phyloP scores from a whole-genome alignment of 768 basidiomycete species.

The Amanita molliuscula region DNA sequence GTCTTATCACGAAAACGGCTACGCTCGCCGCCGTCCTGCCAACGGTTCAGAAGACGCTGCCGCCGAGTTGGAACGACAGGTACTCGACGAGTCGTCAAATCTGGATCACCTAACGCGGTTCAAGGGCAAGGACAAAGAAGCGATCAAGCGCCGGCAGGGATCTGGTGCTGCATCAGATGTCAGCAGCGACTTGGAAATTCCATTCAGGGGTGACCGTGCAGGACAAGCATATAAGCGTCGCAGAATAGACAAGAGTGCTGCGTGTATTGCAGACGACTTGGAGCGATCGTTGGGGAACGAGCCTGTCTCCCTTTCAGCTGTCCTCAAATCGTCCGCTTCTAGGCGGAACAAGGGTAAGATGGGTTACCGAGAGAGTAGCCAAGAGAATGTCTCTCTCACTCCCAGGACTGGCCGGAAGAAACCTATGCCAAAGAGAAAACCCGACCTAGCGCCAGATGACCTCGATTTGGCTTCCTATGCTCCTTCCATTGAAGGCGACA shows the following conservation, averaged over 20 bases:
- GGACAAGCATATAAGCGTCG: constrained; percentile 51
- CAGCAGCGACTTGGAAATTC: constrained; percentile 47
- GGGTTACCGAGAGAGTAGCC: constrained; percentile 41
- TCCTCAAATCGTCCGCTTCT: constrained; percentile 22
- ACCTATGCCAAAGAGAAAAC: constrained; percentile 45
- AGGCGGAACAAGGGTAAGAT: constrained; percentile 46
- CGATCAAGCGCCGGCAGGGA: constrained; percentile 38
- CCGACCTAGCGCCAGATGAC: constrained; percentile 41
- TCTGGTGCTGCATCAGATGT: constrained; percentile 42
- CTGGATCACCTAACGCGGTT: constrained; percentile 13
- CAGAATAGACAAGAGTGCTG: constrained; percentile 37
- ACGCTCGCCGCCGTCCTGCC: not conserved
- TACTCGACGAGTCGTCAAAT: constrained; percentile 29
- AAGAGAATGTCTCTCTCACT: constrained; percentile 45
- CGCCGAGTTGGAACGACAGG: constrained; percentile 43
- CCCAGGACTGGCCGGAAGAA: constrained; percentile 48
- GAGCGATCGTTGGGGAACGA: constrained; percentile 32
- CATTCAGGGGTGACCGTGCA: constrained; percentile 23
- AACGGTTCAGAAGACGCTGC: constrained; percentile 43
- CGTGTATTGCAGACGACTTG: constrained; percentile 34
- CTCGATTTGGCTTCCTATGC: constrained; percentile 40
- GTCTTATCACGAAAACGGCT: constrained; percentile 4
- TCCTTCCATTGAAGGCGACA: constrained; percentile 55
- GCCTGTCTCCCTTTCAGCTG: constrained; percentile 19
- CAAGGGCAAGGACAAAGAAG: constrained; percentile 33